phyloP scores from a whole-genome alignment of 495 filamentous ascomycete genomes.

The Hypoxylon fuscum region DNA sequence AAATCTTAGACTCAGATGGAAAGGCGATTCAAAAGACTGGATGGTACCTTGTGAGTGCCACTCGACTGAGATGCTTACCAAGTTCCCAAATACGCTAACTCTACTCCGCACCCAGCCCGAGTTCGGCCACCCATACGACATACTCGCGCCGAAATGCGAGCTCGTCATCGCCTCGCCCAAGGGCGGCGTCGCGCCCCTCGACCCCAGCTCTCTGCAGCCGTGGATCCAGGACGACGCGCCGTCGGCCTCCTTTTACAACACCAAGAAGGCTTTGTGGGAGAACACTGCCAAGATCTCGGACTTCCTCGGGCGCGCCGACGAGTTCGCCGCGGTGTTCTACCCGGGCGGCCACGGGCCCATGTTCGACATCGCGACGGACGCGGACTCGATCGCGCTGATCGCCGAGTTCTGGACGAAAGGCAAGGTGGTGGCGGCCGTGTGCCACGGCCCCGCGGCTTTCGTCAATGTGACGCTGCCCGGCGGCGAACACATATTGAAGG shows the following conservation, averaged over 20 bases:
- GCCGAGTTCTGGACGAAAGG: constrained; percentile 61
- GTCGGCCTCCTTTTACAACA: constrained; percentile 56
- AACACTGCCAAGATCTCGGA: constrained; percentile 62
- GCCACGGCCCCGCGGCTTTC: constrained; percentile 65
- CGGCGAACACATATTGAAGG: constrained; percentile 59
- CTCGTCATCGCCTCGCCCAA: constrained; percentile 66
- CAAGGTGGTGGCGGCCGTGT: constrained; percentile 66
- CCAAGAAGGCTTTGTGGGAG: constrained; percentile 61
- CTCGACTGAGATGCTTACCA: constrained; percentile 55
- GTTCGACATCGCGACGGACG: constrained; percentile 63
- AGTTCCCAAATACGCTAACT: constrained; percentile 1
- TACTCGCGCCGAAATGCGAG: constrained; percentile 57
- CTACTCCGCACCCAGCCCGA: constrained; percentile 57
- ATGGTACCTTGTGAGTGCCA: constrained; percentile 55
- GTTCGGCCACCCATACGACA: constrained; percentile 66
- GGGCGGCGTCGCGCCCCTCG: constrained; percentile 67
- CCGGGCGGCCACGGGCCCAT: constrained; percentile 73
- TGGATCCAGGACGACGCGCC: constrained; percentile 58
- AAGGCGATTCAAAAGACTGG: constrained; percentile 28
- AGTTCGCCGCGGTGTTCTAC: constrained; percentile 70
- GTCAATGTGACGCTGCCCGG: constrained; percentile 59
- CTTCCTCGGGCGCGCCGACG: constrained; percentile 56
- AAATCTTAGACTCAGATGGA: constrained; percentile 54
- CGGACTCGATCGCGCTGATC: constrained; percentile 58
- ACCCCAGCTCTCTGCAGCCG: constrained; percentile 62